These are phyloP conservation scores for Astrothelium macrocarpum DNA, from an alignment of 495 filamentous ascomycete genomes.

Conservation along the genomic window DNA sequence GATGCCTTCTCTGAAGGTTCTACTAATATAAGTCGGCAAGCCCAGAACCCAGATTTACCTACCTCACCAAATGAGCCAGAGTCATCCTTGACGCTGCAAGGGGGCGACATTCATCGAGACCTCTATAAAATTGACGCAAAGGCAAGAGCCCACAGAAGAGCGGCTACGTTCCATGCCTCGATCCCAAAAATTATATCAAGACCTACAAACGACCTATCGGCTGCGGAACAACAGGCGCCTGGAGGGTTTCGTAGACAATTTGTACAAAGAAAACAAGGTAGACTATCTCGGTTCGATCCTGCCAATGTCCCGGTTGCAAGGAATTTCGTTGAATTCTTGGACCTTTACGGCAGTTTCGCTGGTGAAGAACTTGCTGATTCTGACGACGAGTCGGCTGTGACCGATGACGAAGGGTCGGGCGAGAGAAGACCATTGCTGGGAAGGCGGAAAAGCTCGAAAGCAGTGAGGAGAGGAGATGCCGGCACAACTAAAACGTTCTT, in stretches of 20 bases:
- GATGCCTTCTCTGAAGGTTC: not conserved
- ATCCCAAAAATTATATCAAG: conserved; percentile 52
- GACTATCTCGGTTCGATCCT: conserved; percentile 38
- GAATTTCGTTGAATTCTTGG: conserved; percentile 92
- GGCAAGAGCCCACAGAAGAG: conserved; percentile 56
- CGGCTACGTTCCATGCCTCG: conserved; percentile 72
- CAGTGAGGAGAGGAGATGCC: conserved; percentile 46
- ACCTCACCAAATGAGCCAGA: not conserved
- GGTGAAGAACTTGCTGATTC: conserved; percentile 84
- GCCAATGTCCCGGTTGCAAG: conserved; percentile 49
- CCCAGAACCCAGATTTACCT: not conserved
- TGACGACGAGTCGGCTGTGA: conserved; percentile 63
- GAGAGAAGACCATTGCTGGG: conserved; percentile 64
- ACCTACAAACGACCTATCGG: conserved; percentile 50
- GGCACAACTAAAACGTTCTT: conserved; percentile 62
- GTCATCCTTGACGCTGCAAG: conserved; percentile 60
- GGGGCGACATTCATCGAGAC: conserved; percentile 85
- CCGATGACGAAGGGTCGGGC: conserved; percentile 43
- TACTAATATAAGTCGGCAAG: not conserved
- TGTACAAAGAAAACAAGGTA: conserved; percentile 56
- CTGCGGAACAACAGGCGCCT: conserved; percentile 79
- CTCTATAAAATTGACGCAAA: conserved; percentile 88
- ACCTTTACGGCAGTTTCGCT: conserved; percentile 92
- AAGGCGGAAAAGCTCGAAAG: conserved; percentile 59
- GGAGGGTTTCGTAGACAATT: conserved; percentile 90